phyloP scores from a whole-genome alignment of 192 early-diverging fungal genomes.

The Physocladia obscura region DNA sequence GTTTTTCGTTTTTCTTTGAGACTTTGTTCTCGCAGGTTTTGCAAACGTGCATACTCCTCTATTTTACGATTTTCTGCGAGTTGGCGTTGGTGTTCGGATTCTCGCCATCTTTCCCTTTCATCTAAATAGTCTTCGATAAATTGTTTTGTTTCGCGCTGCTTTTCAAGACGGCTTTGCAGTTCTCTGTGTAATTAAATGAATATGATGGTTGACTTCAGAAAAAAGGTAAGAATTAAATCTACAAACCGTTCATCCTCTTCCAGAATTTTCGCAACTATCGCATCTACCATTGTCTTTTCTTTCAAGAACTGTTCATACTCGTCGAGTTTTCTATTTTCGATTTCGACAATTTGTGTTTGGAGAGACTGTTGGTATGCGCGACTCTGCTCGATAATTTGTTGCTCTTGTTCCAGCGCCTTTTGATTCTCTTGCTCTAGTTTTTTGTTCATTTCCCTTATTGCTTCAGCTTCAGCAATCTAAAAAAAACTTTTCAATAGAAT shows the following conservation, averaged over 20 bases:
- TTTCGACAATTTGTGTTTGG: slow-evolving; percentile 51
- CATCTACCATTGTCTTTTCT: slow-evolving; percentile 64
- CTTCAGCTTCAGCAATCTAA: slow-evolving; percentile 27
- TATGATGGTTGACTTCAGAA: background rate
- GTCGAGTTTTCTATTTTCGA: slow-evolving; percentile 40
- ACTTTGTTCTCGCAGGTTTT: slow-evolving; percentile 44
- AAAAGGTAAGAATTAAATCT: background rate
- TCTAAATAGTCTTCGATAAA: slow-evolving; percentile 55
- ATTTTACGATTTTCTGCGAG: slow-evolving; percentile 51
- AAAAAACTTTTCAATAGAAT: too few species aligned
- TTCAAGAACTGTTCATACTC: slow-evolving; percentile 60
- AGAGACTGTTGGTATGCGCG: slow-evolving; percentile 48
- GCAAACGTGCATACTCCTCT: slow-evolving; percentile 48
- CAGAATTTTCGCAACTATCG: slow-evolving; percentile 50
- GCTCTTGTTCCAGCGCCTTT: slow-evolving; percentile 43
- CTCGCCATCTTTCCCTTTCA: slow-evolving; percentile 49
- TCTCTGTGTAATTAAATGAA: slow-evolving; percentile 33
- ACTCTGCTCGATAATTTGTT: slow-evolving; percentile 38
- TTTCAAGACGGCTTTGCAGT: slow-evolving; percentile 43
- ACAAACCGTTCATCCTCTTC: slow-evolving; percentile 40
- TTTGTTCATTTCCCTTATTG: slow-evolving; percentile 41
- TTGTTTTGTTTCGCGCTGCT: slow-evolving; percentile 57
- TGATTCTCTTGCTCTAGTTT: slow-evolving; percentile 37
- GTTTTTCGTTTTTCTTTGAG: slow-evolving; percentile 37
- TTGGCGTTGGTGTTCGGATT: slow-evolving; percentile 37